These are phyloP conservation scores for Racocetra persica DNA, from an alignment of 371 early-diverging fungal genomes.

Conservation along the genomic window DNA sequence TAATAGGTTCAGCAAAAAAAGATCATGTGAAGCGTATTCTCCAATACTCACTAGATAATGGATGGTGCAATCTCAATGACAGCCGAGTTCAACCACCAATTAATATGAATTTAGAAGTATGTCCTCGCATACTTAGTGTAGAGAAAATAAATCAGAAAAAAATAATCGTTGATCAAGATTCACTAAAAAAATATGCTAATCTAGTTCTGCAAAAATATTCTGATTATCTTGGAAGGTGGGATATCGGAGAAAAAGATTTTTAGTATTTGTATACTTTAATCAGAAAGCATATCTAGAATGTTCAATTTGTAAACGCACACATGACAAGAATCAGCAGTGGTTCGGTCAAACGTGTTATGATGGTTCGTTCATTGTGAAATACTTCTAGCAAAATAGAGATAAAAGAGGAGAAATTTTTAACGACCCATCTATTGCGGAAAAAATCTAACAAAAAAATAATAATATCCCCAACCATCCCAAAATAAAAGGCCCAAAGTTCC, in stretches of 20 bases:
- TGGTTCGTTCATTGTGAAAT: conserved; percentile 36
- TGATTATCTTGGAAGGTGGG: conserved; percentile 15
- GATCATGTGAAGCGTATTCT: conserved; percentile 27
- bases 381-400: conserved; percentile 20
- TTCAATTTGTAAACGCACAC: neutral
- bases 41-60: too few species aligned
- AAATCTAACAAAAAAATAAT: conserved; percentile 40
- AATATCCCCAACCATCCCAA: conserved; percentile 15
- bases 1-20: conserved; percentile 24
- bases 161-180: conserved; percentile 25
- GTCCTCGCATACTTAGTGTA: conserved; percentile 21
- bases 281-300: conserved; percentile 19
- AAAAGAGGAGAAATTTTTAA: conserved; percentile 31
- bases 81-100: conserved; percentile 29
- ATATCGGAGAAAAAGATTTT: conserved; percentile 28
- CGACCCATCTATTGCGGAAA: conserved; percentile 39
- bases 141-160: conserved; percentile 33
- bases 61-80: conserved; percentile 20
- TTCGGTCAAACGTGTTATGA: neutral
- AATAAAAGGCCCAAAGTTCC: conserved; percentile 22
- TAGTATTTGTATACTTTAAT: conserved; percentile 23
- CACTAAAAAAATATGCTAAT: conserved; percentile 29
- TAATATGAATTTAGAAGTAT: neutral
- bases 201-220: conserved; percentile 26
- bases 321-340: conserved; percentile 11